Conservation (phyloP, 208 protist genomes). For the Wallacemonas rigidus region DNA sequence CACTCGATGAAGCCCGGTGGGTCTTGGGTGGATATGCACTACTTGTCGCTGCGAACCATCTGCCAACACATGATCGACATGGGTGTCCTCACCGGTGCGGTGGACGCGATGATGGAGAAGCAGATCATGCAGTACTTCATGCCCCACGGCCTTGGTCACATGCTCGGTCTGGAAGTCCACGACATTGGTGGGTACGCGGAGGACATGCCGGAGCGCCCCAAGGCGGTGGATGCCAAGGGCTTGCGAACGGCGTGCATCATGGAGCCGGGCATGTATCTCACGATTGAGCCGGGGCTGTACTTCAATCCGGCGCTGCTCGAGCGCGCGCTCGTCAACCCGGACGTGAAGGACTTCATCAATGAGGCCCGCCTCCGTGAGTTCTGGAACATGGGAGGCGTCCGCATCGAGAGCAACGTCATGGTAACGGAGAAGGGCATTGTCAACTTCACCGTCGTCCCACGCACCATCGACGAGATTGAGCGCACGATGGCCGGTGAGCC, state of each 20-base stretch:
- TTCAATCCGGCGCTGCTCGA: slow-evolving; percentile 88
- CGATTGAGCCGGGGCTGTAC: slow-evolving; percentile 97
- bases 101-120: slow-evolving; percentile 93
- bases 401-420: slow-evolving; percentile 98
- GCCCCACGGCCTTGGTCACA: slow-evolving; percentile 97
- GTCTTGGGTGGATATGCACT: slow-evolving; percentile 95
- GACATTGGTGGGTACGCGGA: slow-evolving; percentile 96
- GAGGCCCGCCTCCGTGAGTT: slow-evolving; percentile 74
- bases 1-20: slow-evolving; percentile 93
- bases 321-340: slow-evolving; percentile 68
- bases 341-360: slow-evolving; percentile 85
- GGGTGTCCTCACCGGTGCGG: slow-evolving; percentile 78
- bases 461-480: slow-evolving; percentile 90
- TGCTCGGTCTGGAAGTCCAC: slow-evolving; percentile 96
- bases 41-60: slow-evolving; percentile 88
- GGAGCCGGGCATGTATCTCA: slow-evolving; percentile 94
- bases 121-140: slow-evolving; percentile 95
- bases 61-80: slow-evolving; percentile 76
- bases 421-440: slow-evolving; percentile 91
- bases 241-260: slow-evolving; percentile 90
- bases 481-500: slow-evolving; percentile 73
- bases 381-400: slow-evolving; percentile 95
- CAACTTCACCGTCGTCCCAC: slow-evolving; percentile 86
- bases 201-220: slow-evolving; percentile 60
- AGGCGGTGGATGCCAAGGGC: slow-evolving; percentile 72